phyloP scores from a whole-genome alignment of 192 early-diverging fungal species.

The Lobulomyces angularis region DNA sequence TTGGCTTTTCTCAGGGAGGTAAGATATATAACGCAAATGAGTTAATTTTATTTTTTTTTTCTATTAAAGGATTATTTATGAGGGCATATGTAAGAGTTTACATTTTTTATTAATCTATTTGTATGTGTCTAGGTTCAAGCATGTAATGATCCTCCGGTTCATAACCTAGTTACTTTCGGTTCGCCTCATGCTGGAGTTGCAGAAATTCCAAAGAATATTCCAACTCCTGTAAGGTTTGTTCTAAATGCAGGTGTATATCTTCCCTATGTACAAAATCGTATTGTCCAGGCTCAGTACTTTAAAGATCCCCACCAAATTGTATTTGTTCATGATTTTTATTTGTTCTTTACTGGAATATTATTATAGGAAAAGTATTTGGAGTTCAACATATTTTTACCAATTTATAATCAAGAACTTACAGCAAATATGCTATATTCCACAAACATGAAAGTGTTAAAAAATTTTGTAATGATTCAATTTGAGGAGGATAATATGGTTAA shows the following conservation, averaged over 20 bases:
- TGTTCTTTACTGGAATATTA: not conserved
- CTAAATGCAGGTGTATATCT: slow-evolving; percentile 71
- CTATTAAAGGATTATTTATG: slow-evolving; percentile 19
- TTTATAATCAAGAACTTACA: slow-evolving; percentile 69
- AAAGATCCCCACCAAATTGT: slow-evolving; percentile 36
- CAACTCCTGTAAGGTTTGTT: slow-evolving; percentile 67
- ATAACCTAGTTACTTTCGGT: slow-evolving; percentile 67
- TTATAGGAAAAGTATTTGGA: slow-evolving; percentile 49
- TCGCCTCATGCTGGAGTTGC: slow-evolving; percentile 2
- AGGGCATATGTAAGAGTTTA: too few relatives aligned
- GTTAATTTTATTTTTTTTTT: slow-evolving; percentile 10
- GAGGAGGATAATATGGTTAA: slow-evolving; percentile 62
- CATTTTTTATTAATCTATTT: too few relatives aligned
- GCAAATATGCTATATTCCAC: slow-evolving; percentile 44
- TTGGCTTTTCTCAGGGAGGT: slow-evolving; percentile 79
- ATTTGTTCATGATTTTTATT: not conserved
- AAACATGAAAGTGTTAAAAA: slow-evolving; percentile 49
- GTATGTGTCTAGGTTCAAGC: slow-evolving; percentile 69
- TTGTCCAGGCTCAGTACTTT: slow-evolving; percentile 93
- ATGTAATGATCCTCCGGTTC: slow-evolving; percentile 62
- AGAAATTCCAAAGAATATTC: slow-evolving; percentile 8
- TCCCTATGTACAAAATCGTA: slow-evolving; percentile 64
- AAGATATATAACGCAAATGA: slow-evolving; percentile 4
- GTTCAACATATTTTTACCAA: slow-evolving; percentile 72
- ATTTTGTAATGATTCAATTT: slow-evolving; percentile 75